Percentiles rank a stretch among this genome's conserved stretches.
These are phyloP conservation scores for Butyriboletus loyo DNA, from an alignment of 768 basidiomycete genomes.

Conservation along the genomic window DNA sequence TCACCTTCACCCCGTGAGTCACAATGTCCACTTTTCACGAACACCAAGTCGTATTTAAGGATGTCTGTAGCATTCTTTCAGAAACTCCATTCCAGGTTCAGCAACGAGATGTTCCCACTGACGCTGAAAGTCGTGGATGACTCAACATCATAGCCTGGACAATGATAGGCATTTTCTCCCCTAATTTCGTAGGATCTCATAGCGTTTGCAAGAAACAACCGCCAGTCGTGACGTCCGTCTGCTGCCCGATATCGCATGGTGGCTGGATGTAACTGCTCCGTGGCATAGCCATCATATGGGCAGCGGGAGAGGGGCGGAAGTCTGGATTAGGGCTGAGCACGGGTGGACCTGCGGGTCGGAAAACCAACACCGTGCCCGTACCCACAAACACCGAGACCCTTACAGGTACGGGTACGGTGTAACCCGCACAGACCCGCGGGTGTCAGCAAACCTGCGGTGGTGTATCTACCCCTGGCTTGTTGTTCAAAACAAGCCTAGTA, in stretches of 20 bases:
- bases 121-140: background rate
- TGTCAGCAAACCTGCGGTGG: too few species aligned
- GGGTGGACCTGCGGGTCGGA: too few species aligned
- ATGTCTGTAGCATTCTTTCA: background rate
- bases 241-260: background rate
- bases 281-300: background rate
- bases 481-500: too few species aligned
- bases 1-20: background rate
- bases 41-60: background rate
- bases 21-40: too few species aligned
- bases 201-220: constrained; percentile 51
- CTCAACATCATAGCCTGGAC: background rate
- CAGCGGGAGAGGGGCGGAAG: too few species aligned
- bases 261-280: background rate
- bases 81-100: background rate
- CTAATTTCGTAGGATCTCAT: constrained; percentile 4
- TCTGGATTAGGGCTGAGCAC: too few species aligned
- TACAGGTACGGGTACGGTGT: too few species aligned
- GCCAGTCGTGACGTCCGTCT: constrained; percentile 38
- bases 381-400: too few species aligned
- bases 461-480: too few species aligned
- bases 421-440: too few species aligned
- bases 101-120: background rate
- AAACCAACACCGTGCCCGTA: too few species aligned
- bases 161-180: background rate